Evolutionary conservation across 2,329 filamentous ascomycete species (phyloP).

Genomic region (Nemania sp.): DNA sequence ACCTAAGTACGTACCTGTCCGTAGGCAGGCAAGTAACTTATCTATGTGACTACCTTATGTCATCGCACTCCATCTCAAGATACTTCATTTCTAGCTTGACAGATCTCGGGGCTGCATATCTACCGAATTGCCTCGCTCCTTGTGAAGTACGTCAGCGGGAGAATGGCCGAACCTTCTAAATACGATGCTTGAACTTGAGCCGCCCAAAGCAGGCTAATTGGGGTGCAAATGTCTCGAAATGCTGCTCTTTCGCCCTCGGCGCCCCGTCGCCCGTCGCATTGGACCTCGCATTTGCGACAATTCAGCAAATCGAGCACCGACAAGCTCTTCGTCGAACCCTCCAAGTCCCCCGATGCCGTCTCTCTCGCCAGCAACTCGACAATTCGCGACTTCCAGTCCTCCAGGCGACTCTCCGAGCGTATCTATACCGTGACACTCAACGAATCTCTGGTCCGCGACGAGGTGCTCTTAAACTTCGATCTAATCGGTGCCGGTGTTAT

Average conservation of each 20-base stretch:
- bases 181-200: slow-evolving; percentile 16
- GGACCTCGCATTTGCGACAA: slow-evolving; percentile 59
- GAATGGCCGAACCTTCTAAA: not conserved
- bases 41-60: too few species aligned
- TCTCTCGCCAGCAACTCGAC: slow-evolving; percentile 55
- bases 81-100: too few species aligned
- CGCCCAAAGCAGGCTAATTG: slow-evolving; percentile 32
- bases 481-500: slow-evolving; percentile 67
- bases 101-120: not conserved
- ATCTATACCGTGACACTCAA: slow-evolving; percentile 64
- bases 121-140: not conserved
- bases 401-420: slow-evolving; percentile 45
- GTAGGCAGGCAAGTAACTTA: too few species aligned
- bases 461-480: slow-evolving; percentile 78
- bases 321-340: slow-evolving; percentile 45
- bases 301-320: slow-evolving; percentile 55
- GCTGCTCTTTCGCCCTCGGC: slow-evolving; percentile 44
- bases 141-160: not conserved
- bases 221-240: slow-evolving; percentile 40
- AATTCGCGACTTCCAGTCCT: slow-evolving; percentile 42
- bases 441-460: slow-evolving; percentile 76
- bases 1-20: too few species aligned
- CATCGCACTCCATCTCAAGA: too few species aligned
- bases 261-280: slow-evolving; percentile 52
- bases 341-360: slow-evolving; percentile 52